phyloP scores from a whole-genome alignment of 2,329 filamentous ascomycete genomes.

The Albophoma yamanashiensis region DNA sequence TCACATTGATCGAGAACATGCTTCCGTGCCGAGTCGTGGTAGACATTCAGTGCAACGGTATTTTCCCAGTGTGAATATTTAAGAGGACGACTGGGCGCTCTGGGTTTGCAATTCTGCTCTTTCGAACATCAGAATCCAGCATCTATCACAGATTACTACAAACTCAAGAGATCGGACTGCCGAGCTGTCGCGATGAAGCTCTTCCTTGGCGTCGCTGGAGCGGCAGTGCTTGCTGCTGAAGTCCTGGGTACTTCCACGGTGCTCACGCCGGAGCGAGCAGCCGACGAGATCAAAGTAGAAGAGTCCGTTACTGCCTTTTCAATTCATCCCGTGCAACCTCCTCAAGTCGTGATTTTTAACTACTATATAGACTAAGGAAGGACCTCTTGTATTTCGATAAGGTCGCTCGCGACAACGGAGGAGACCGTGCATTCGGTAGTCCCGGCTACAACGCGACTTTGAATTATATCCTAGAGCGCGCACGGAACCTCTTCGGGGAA shows the following conservation, averaged over 20 bases:
- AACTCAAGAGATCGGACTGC: too few relatives aligned
- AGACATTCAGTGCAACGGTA: too few relatives aligned
- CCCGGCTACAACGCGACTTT: constrained; percentile 49
- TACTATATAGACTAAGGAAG: constrained; percentile 31
- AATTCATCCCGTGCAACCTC: not conserved
- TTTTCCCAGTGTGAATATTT: not conserved
- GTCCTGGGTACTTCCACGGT: constrained; percentile 9
- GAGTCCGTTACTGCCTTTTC: constrained; percentile 17
- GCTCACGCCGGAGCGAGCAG: constrained; percentile 27
- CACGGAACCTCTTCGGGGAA: constrained; percentile 24
- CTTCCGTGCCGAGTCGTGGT: too few relatives aligned
- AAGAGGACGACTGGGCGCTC: not conserved
- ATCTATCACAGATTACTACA: not conserved
- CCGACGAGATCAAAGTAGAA: constrained; percentile 25
- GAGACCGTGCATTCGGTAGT: constrained; percentile 50
- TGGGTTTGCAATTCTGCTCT: not conserved
- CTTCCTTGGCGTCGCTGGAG: not conserved
- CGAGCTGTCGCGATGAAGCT: not conserved
- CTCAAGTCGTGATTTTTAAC: not conserved
- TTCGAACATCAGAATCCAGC: not conserved
- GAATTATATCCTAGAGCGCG: constrained; percentile 44
- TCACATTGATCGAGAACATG: too few relatives aligned
- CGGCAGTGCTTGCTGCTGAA: not conserved
- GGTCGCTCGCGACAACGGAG: constrained; percentile 43
- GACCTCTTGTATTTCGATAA: constrained; percentile 43